These are phyloP conservation scores for Myxozyma melibiosi DNA, from an alignment of 805 yeast species.

Conservation along the genomic window DNA sequence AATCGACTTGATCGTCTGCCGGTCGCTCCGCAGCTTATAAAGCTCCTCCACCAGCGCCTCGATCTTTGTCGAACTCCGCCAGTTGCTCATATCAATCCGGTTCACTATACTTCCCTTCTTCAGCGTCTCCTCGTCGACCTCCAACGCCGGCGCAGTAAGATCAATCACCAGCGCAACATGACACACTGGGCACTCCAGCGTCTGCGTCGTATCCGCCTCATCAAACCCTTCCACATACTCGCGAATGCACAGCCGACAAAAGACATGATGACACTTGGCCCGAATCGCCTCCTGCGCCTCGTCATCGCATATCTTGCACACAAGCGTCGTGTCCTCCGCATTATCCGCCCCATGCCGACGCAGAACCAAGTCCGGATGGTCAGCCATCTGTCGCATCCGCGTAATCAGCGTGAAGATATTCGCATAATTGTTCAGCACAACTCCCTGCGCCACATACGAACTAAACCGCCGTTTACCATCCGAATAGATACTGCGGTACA, in stretches of 20 bases:
- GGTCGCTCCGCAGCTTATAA: conserved; percentile 80
- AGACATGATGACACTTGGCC: conserved; percentile 89
- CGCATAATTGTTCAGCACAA: conserved; percentile 93
- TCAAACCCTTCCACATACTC: conserved; percentile 75
- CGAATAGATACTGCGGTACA: conserved; percentile 82
- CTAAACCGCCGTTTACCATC: conserved; percentile 86
- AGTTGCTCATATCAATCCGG: conserved; percentile 76
- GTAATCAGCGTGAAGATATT: conserved; percentile 95
- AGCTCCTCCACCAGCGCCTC: conserved; percentile 95
- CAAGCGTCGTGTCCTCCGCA: conserved; percentile 52
- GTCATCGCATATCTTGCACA: conserved; percentile 94
- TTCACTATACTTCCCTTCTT: conserved; percentile 73
- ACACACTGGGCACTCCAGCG: conserved; percentile 90
- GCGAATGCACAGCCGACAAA: conserved; percentile 87
- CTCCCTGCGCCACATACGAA: conserved; percentile 94
- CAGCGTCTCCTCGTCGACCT: conserved; percentile 58
- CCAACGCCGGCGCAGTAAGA: conserved; percentile 77
- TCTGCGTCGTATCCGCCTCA: conserved; percentile 54
- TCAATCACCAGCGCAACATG: conserved; percentile 92
- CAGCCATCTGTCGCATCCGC: conserved; percentile 96
- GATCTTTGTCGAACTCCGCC: conserved; percentile 95
- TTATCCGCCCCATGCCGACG: conserved; percentile 57
- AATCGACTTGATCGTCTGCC: conserved; percentile 88
- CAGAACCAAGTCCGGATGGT: conserved; percentile 94
- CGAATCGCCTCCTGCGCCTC: conserved; percentile 98